Percentiles rank a stretch among this genome's conserved stretches.
These are phyloP conservation scores for Cercospora canescens DNA, from an alignment of 2,329 filamentous ascomycete genomes.

Conservation along the genomic window DNA sequence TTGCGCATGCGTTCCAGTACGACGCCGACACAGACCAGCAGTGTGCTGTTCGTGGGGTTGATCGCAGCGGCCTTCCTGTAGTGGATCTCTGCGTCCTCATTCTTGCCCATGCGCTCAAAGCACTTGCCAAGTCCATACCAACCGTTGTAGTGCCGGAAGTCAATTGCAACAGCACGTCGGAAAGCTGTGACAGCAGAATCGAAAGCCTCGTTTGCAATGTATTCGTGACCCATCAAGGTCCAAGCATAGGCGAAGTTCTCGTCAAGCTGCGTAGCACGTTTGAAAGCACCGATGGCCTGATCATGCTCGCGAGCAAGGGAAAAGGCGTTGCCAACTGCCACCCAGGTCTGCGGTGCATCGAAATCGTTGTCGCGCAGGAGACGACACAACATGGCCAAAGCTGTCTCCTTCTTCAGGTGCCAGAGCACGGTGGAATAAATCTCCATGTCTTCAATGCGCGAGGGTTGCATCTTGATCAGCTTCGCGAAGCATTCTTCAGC, in stretches of 20 bases:
- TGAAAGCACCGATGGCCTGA: conserved; percentile 91
- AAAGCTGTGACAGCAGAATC: conserved; percentile 91
- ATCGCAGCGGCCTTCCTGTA: conserved; percentile 85
- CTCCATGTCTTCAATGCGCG: conserved; percentile 91
- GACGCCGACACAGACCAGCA: conserved; percentile 89
- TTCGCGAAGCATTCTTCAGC: conserved; percentile 84
- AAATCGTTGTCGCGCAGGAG: conserved; percentile 85
- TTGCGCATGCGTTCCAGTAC: conserved; percentile 86
- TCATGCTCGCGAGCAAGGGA: conserved; percentile 91
- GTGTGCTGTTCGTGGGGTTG: conserved; percentile 89
- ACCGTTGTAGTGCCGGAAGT: conserved; percentile 93
- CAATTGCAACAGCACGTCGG: conserved; percentile 79
- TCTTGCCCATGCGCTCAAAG: conserved; percentile 53
- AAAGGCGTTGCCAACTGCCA: conserved; percentile 90
- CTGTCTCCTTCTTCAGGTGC: conserved; percentile 90
- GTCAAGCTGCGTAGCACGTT: conserved; percentile 86
- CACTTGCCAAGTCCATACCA: conserved; percentile 85
- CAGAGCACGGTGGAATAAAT: conserved; percentile 98
- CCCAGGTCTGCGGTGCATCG: conserved; percentile 93
- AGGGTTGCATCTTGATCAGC: conserved; percentile 76
- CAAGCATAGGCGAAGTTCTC: conserved; percentile 93
- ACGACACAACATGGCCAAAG: conserved; percentile 88
- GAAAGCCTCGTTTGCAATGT: conserved; percentile 94
- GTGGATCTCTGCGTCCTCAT: conserved; percentile 84
- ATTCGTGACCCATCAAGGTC: conserved; percentile 93